Evolutionary conservation across 148 eudicot genomes (phyloP).

Genomic region (Limonium bicolor): DNA sequence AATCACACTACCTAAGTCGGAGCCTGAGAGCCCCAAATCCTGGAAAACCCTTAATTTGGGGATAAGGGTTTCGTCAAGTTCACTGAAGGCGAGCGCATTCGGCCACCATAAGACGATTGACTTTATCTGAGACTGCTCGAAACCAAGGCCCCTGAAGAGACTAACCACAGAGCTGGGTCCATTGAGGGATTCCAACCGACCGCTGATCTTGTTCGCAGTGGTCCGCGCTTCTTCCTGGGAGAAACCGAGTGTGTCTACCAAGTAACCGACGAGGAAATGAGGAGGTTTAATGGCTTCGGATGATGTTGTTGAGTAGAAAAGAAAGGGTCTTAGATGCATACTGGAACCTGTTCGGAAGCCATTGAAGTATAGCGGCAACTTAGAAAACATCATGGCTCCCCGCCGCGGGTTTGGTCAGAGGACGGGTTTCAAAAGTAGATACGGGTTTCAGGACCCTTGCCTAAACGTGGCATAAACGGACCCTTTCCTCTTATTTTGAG

Average conservation of each 20-base stretch:
- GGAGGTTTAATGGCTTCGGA: background rate
- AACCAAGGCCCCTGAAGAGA: conserved; percentile 1
- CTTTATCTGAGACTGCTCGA: conserved; percentile 8
- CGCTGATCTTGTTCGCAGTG: conserved; percentile 5
- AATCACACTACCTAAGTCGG: conserved; percentile 4
- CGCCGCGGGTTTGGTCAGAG: too few relatives aligned
- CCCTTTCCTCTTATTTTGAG: too few relatives aligned
- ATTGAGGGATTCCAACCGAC: conserved; percentile 7
- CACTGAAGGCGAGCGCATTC: background rate
- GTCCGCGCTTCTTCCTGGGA: conserved; percentile 10
- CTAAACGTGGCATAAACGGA: too few relatives aligned
- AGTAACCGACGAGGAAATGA: conserved; percentile 7
- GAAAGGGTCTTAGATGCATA: background rate
- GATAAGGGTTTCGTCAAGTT: conserved; percentile 12
- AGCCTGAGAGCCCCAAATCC: conserved; percentile 10
- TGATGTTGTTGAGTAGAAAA: background rate
- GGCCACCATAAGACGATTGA: background rate
- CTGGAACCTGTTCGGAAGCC: background rate
- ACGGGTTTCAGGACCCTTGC: too few relatives aligned
- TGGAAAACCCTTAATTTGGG: conserved; percentile 13
- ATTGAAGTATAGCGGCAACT: too few relatives aligned
- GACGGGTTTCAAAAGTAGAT: too few relatives aligned
- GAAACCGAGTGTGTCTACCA: conserved; percentile 12
- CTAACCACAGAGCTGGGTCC: conserved; percentile 6
- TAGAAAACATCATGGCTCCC: too few relatives aligned